Evolutionary conservation across 495 filamentous ascomycete genomes (phyloP), one percentile per base, ranked within the genome.

Genomic region (Penicillium robsamsonii): DNA sequence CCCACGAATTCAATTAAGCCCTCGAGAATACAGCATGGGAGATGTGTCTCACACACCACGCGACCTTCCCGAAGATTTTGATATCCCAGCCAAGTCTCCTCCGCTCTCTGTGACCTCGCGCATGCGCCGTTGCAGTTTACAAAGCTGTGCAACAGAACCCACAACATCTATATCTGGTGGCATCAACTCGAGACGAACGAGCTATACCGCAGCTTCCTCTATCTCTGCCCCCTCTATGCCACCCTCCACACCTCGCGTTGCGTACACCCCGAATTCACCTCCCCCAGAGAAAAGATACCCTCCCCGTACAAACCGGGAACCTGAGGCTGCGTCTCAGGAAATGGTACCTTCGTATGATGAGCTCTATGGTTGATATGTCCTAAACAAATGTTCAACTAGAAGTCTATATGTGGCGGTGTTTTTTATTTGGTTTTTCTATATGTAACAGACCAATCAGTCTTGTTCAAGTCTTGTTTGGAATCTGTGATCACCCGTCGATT

Each of bases 311-410:
- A 66, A 69, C 46, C 61, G 47, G 51, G 67, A 68, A 17, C 55
- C 60, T 27, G 65, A 59, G 18, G 48, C 63, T 17, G 30, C 41
- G 24, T 44, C 58, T 30, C 49, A 70, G 47, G 66, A 73, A 48
- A 53, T 78, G 61, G 75, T 77, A 2, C 75, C 74, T 7, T 78
- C 75, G 17, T 71, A 78, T 33, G 75, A 78, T 58, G 75, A 78
- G 30, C 65, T 78, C 9, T 78, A 74, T 56, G 75, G 75, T 15
- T 78, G 63, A 64, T 48, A 29, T 29, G 15, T 4, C 38, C 29
- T 52, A 10, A 37, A 15, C 25, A 27, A 12, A 13, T 49, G 25
- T 42, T n/a, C 46, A 25, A 22, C 22, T 46, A 46, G 52, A 46
- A 27, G n/a, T 37, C 30, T 13, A 24, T 55, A 52, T 58, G 40